Base-by-base conservation (phyloP, 768 basidiomycete genomes). In the Suillus placidus region DNA sequence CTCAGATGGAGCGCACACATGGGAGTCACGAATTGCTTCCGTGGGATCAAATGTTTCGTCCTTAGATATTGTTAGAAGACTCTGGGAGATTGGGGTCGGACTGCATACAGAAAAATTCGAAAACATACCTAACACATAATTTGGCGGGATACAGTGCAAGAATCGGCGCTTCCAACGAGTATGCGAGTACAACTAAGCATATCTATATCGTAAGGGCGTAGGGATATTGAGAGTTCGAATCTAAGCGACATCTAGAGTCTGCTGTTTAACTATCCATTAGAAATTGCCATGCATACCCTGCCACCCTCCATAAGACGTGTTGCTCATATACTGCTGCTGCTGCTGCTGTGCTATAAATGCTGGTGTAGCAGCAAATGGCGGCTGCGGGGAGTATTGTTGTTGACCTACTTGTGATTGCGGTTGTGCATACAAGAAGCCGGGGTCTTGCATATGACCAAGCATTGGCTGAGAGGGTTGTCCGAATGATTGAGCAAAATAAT, bases 381-480 rank as follows among this genome's bases (percentile, higher is more conserved):
- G 65, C 47, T 80, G 80, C 14, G 80, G 75, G 7, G 76, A 73
- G 66, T 67, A 71, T 32, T 67, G 73, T 20, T 63, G 67, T 64
- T 60, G 58, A 32, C 13, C 16, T 20, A 30, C 40, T 30, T 60
- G 58, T 60, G 58, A 20, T 60, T 60, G 58, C 12, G 10, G 18
- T 30, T 60, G 58, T 20, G 40, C 26, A 13, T 60, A 42, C 40
- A 42, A 32, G 26, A 60, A 42, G 26, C 30, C 18, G 18, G 58
- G 40, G 40, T 60, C 58, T 60, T 42, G 58, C 18, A 42, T 32
- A 60, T 60, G 42, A 60, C 40, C 40, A n/a, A 32, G 18, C 26
- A 26, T 18, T 20, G 57, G 18, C 26, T 60, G 58, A 32, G 58
- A 30, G 30, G 26, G 30, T 42, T 60, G 58, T 12, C 26, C 40